A percentile compares a stretch with the other conserved stretches of the same genome.
Conservation (phyloP, 1,139 yeast species). For the Pichia sp. region DNA sequence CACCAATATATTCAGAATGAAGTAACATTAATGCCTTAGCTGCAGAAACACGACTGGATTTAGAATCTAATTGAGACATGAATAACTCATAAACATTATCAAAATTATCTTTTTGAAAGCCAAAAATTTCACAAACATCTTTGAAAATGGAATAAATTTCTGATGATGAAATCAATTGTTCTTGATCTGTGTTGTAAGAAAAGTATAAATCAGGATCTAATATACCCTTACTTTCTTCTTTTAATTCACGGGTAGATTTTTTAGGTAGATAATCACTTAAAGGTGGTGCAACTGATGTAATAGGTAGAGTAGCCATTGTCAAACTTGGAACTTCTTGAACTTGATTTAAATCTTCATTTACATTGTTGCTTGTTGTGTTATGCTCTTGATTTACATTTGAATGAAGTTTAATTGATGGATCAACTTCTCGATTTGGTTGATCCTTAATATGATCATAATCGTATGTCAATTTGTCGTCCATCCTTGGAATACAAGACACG, state of each 20-base stretch:
- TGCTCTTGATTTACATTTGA: too few relatives aligned
- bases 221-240: conserved; percentile 9
- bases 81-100: conserved; percentile 95
- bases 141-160: conserved; percentile 89
- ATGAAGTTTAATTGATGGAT: too few relatives aligned
- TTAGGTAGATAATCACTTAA: background rate
- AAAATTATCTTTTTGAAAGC: conserved; percentile 97
- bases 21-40: conserved; percentile 85
- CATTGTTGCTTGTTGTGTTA: too few relatives aligned
- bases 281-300: background rate
- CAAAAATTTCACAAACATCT: conserved; percentile 84
- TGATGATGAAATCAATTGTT: conserved; percentile 75
- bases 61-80: conserved; percentile 88
- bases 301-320: too few relatives aligned
- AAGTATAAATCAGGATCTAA: conserved; percentile 73
- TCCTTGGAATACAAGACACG: too few relatives aligned
- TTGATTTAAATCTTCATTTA: background rate
- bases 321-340: too few relatives aligned
- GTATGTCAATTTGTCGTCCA: too few relatives aligned
- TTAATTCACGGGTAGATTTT: conserved; percentile 3
- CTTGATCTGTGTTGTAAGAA: conserved; percentile 92
- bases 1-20: conserved; percentile 97
- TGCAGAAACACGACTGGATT: conserved; percentile 96
- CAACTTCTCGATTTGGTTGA: too few relatives aligned
- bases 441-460: too few relatives aligned